These are phyloP conservation scores for Fusarium sp. DNA, from an alignment of 2,329 filamentous ascomycete genomes.

Conservation along the genomic window DNA sequence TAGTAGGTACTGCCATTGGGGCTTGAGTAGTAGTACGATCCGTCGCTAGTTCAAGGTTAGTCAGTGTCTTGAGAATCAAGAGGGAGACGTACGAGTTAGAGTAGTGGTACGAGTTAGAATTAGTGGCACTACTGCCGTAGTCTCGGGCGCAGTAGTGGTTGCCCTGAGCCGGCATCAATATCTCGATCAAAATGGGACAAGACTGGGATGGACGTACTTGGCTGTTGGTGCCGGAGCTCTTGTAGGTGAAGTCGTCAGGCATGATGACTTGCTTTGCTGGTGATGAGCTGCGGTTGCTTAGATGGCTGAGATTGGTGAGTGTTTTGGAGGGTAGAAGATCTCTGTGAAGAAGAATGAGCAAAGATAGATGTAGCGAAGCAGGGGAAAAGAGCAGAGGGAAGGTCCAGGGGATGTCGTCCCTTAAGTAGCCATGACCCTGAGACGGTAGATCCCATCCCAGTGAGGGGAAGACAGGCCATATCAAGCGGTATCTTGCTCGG, in stretches of 20 bases:
- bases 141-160: conserved; percentile 76
- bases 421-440: background rate
- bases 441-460: background rate
- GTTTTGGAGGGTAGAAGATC: background rate
- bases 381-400: too few relatives aligned
- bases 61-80: background rate
- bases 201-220: conserved; percentile 57
- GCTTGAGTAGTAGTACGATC: conserved; percentile 81
- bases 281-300: background rate
- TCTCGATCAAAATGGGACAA: background rate
- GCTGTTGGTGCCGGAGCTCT: conserved; percentile 70
- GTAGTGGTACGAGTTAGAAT: conserved; percentile 74
- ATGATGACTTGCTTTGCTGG: conserved; percentile 17
- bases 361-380: background rate
- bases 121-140: conserved; percentile 67
- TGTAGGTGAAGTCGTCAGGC: conserved; percentile 54
- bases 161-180: conserved; percentile 59
- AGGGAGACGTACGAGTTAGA: conserved; percentile 66
- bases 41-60: conserved; percentile 57
- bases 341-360: background rate
- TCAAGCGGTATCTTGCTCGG: background rate
- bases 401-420: background rate
- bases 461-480: background rate
- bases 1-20: conserved; percentile 76
- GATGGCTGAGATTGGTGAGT: background rate